phyloP scores from a whole-genome alignment of 2,329 filamentous ascomycete species.

The Colletotrichum viniferum region DNA sequence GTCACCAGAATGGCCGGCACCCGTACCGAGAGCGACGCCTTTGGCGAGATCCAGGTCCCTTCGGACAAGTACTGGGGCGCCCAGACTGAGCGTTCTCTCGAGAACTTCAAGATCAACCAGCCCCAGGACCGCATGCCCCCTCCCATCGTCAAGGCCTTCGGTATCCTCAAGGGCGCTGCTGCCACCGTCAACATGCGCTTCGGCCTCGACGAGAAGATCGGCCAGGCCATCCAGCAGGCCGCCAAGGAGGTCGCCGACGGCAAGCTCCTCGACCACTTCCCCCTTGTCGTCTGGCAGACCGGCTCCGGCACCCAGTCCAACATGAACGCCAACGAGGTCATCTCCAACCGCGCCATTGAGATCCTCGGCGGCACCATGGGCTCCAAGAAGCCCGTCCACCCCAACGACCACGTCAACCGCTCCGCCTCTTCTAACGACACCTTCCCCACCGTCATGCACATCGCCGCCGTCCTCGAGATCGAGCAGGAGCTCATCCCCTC shows the following conservation, averaged over 20 bases:
- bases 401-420: conserved; percentile 99
- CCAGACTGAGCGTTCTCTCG: conserved; percentile 93
- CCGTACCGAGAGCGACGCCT: conserved; percentile 94
- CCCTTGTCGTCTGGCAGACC: conserved; percentile 98
- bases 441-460: conserved; percentile 99
- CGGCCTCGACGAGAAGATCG: conserved; percentile 78
- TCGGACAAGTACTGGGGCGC: conserved; percentile 98
- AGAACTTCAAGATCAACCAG: conserved; percentile 99
- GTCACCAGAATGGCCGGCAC: conserved; percentile 55
- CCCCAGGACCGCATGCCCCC: conserved; percentile 98
- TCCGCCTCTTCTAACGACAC: conserved; percentile 98
- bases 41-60: conserved; percentile 93
- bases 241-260: conserved; percentile 90
- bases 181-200: conserved; percentile 95
- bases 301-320: conserved; percentile 98
- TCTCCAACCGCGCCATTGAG: conserved; percentile 98
- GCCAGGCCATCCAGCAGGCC: conserved; percentile 92
- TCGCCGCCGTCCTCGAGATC: conserved; percentile 92
- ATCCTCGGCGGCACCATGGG: conserved; percentile 94
- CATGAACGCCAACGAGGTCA: conserved; percentile 99
- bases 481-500: conserved; percentile 85
- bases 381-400: conserved; percentile 97
- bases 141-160: conserved; percentile 90
- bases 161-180: conserved; percentile 95
- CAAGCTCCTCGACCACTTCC: conserved; percentile 96